Percentiles rank a stretch among this genome's conserved stretches.
Evolutionary conservation across 176 grass and related monocot genomes (phyloP).

Genomic region (Thinopyrum elongatum): DNA sequence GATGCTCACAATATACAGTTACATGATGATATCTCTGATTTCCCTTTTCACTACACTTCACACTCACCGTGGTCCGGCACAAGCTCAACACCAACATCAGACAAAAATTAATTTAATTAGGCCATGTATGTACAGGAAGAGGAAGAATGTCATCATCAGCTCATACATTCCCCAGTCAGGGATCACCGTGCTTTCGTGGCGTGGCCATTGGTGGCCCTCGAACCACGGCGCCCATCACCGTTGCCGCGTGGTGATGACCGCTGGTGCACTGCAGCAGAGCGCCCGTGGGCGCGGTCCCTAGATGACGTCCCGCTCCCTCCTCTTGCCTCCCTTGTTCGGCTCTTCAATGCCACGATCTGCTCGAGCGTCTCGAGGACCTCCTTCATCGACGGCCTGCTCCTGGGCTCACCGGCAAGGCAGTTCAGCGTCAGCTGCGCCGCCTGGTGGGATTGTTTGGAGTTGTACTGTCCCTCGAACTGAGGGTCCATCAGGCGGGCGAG

Average conservation of each 20-base stretch:
- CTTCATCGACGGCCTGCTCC: constrained; percentile 79
- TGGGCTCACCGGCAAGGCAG: constrained; percentile 67
- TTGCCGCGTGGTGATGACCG: constrained; percentile 11
- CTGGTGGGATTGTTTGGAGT: constrained; percentile 66
- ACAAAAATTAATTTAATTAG: constrained; percentile 35
- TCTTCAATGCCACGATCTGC: constrained; percentile 49
- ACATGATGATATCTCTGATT: neutral
- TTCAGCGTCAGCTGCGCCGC: constrained; percentile 66
- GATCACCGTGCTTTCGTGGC: constrained; percentile 18
- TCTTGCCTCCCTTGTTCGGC: constrained; percentile 33
- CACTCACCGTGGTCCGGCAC: neutral
- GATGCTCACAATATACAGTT: constrained; percentile 1
- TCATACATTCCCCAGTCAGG: too few species aligned
- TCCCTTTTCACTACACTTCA: neutral
- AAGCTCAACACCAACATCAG: constrained; percentile 5
- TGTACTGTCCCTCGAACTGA: constrained; percentile 73
- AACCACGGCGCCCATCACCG: constrained; percentile 8
- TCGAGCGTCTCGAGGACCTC: constrained; percentile 70
- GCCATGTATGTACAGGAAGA: constrained; percentile 54
- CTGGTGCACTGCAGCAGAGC: constrained; percentile 1
- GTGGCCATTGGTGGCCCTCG: constrained; percentile 6
- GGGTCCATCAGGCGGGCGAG: constrained; percentile 68
- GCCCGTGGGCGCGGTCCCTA: constrained; percentile 25
- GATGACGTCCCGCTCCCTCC: constrained; percentile 12
- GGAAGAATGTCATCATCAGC: constrained; percentile 18